Percentiles rank a stretch among this genome's conserved stretches.
Conservation (phyloP, 2,329 filamentous ascomycete species). For the Verticillium alfalfae region DNA sequence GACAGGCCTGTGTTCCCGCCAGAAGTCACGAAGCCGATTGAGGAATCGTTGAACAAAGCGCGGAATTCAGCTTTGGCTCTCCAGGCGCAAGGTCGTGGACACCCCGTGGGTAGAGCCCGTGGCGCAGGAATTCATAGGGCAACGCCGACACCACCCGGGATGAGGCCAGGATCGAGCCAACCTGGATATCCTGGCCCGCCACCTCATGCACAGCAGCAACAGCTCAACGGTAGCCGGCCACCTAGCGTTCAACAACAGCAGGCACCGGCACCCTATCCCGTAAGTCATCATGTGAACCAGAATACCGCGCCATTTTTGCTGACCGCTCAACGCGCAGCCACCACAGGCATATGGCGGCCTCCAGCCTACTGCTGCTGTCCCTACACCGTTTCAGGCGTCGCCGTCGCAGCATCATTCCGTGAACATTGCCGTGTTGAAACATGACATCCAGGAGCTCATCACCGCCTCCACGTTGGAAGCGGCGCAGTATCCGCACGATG, state of each 20-base stretch:
- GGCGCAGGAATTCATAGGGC: conserved; percentile 55
- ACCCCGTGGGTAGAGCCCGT: conserved; percentile 5
- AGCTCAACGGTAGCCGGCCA: conserved; percentile 19
- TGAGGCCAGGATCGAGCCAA: conserved; percentile 26
- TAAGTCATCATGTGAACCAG: background rate
- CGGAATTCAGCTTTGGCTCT: conserved; percentile 46
- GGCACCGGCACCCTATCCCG: background rate
- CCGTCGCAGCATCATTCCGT: background rate
- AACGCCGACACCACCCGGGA: conserved; percentile 67
- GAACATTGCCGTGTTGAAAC: conserved; percentile 60
- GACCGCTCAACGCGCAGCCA: background rate
- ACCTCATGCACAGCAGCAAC: conserved; percentile 25
- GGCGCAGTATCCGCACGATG: conserved; percentile 70
- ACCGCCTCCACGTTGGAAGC: conserved; percentile 66
- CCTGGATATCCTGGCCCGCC: conserved; percentile 25
- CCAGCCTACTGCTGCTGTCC: background rate
- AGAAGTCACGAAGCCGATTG: conserved; percentile 84
- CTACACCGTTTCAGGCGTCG: background rate
- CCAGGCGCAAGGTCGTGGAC: conserved; percentile 36
- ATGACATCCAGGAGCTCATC: conserved; percentile 78
- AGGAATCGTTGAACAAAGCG: conserved; percentile 88
- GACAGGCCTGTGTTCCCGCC: conserved; percentile 85
- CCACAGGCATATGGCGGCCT: background rate
- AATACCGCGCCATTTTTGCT: background rate
- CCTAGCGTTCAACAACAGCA: conserved; percentile 10